Evolutionary conservation across 345 rosid genomes (phyloP), one percentile per base, ranked within the genome.

Genomic region (Litchi chinensis): DNA sequence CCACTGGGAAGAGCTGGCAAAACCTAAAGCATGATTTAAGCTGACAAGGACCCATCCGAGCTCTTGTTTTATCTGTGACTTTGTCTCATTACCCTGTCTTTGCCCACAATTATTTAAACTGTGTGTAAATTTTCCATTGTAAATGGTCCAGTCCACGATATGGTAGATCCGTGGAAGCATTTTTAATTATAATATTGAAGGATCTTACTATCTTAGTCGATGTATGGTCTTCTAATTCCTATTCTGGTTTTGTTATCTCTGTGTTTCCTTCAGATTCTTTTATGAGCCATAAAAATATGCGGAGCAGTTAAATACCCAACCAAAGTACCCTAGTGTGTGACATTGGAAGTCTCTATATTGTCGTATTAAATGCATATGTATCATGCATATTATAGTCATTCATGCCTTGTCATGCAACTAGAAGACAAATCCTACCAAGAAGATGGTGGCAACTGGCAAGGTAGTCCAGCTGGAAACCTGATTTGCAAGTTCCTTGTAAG

Each of bases 391-490:
- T 74, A 46, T 62, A 68, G 79, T 44, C 18, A 46, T 67, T 21
- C 73, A 73, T 76, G 8, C 44, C 24, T 32, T 68, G 80, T 76
- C 78, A n/a, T 28, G 68, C 32, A 41, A 68, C 66, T 62, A 72
- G 62, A 76, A 72, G 80, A 68, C 75, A 83, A 73, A n/a, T 64
- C 28, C 63, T 68, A 22, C 56, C 16, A 62, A 43, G 56, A 62
- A 79, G 78, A 69, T 21, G 28, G 40, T 68, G 77, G 65, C 37
- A 37, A 66, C 39, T 28, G 28, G 37, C 59, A 24, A 40, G 66
- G 70, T 24, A 40, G 18, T 62, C 81, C 73, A 80, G 59, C 81
- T 79, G 81, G 78, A 16, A 11, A n/a, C 39, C 80, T 8, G 57
- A n/a, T 44, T 54, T 48, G 26, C 71, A 37, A 65, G 11, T 43